Evolutionary conservation across 768 basidiomycete species (phyloP).

Genomic region (Piloderma croceum): DNA sequence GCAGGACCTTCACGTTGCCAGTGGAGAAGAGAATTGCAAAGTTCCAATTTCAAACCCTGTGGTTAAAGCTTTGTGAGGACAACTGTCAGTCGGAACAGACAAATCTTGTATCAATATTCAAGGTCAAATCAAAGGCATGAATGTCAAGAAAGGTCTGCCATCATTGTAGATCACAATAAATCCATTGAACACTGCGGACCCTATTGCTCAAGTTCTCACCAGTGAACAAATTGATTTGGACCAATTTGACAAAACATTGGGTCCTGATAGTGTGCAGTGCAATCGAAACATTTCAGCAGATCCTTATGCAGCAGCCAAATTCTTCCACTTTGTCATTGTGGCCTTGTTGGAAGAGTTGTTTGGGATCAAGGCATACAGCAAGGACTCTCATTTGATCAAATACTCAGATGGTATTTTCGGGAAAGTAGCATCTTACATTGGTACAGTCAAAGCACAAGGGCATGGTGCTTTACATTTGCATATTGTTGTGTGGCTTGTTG

Average conservation of each 20-base stretch:
- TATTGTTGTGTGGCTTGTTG: constrained; percentile 24
- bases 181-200: constrained; percentile 35
- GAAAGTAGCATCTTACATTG: constrained; percentile 13
- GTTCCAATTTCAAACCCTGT: constrained; percentile 20
- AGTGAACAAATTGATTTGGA: constrained; percentile 41
- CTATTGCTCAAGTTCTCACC: constrained; percentile 38
- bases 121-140: constrained; percentile 33
- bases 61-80: constrained; percentile 18
- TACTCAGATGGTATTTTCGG: constrained; percentile 14
- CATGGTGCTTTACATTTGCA: constrained; percentile 28
- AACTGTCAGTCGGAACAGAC: constrained; percentile 30
- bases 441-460: constrained; percentile 22
- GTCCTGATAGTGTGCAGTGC: constrained; percentile 18
- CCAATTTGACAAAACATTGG: constrained; percentile 19
- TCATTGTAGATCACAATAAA: constrained; percentile 41
- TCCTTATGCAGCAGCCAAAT: constrained; percentile 38
- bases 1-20: constrained; percentile 26
- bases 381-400: constrained; percentile 1
- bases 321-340: constrained; percentile 32
- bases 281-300: constrained; percentile 29
- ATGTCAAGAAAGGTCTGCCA: constrained; percentile 24
- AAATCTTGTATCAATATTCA: constrained; percentile 22
- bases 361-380: constrained; percentile 22
- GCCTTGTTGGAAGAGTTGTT: constrained; percentile 29
- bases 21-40: constrained; percentile 26